Percentiles rank a stretch among this genome's conserved stretches.
Conservation (phyloP, 176 grass and related monocot genomes). For the Oryza coarctata region DNA sequence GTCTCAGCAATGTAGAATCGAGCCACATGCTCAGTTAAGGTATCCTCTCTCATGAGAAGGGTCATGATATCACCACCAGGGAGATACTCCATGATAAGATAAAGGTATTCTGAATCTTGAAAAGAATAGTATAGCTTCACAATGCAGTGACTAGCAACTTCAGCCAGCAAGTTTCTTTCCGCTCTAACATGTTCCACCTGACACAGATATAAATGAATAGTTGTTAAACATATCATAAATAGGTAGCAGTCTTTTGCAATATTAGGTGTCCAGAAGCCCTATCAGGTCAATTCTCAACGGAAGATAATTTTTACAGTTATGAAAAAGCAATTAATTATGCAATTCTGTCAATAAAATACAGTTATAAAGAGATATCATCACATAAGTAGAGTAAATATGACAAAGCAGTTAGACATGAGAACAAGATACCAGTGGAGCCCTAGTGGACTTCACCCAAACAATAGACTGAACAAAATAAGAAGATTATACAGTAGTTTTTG, state of each 20-base stretch:
- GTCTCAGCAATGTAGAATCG: constrained; percentile 96
- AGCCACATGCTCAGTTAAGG: constrained; percentile 83
- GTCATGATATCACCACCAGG: constrained; percentile 99
- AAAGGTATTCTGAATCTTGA: constrained; percentile 86
- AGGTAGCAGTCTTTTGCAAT: neutral
- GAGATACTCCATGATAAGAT: constrained; percentile 98
- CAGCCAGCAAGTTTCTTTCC: constrained; percentile 95
- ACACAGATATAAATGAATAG: constrained; percentile 28
- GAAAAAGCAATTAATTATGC: neutral
- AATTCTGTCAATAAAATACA: constrained; percentile 5
- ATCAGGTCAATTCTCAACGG: neutral
- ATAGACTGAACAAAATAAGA: constrained; percentile 25
- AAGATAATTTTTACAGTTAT: constrained; percentile 7
- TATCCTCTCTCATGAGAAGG: constrained; percentile 96
- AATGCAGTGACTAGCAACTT: constrained; percentile 95
- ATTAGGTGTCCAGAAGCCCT: neutral
- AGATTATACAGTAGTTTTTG: neutral
- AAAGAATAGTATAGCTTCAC: constrained; percentile 99
- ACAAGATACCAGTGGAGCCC: constrained; percentile 12
- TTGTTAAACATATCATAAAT: constrained; percentile 13
- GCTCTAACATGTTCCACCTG: constrained; percentile 99
- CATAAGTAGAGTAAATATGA: neutral
- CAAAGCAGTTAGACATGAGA: constrained; percentile 16
- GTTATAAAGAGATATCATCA: constrained; percentile 1
- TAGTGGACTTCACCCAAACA: constrained; percentile 9